A percentile compares a stretch with the other conserved stretches of the same genome.
Evolutionary conservation across 352 stramenopile species (phyloP).

Genomic region (Phytopythium chamaehyphon): DNA sequence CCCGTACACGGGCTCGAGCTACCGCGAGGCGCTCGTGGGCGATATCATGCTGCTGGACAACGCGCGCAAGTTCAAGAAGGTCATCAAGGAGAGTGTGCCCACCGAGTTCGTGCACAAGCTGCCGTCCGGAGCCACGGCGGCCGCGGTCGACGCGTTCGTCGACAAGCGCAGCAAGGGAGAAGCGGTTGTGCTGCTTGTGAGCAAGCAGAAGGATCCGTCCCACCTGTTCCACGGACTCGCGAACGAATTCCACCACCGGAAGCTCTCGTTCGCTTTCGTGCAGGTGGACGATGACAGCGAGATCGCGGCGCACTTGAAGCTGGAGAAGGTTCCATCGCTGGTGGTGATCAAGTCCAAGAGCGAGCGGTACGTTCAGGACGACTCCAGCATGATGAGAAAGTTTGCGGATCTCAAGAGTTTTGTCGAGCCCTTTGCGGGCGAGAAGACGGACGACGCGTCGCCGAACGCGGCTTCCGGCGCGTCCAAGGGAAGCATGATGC

Average conservation of each 20-base stretch:
- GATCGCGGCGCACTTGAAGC: slow-evolving; percentile 23
- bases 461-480: slow-evolving; percentile 2
- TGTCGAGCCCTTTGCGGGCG: slow-evolving; percentile 34
- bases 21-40: slow-evolving; percentile 37
- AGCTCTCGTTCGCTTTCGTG: slow-evolving; percentile 53
- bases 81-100: slow-evolving; percentile 58
- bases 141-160: slow-evolving; percentile 21
- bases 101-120: slow-evolving; percentile 46
- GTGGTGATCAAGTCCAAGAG: slow-evolving; percentile 38
- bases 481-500: slow-evolving; percentile 14
- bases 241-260: slow-evolving; percentile 45
- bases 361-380: slow-evolving; percentile 19
- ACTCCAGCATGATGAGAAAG: slow-evolving; percentile 45
- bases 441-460: slow-evolving; percentile 8
- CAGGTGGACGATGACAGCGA: slow-evolving; percentile 28
- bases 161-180: slow-evolving; percentile 8
- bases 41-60: slow-evolving; percentile 36
- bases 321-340: slow-evolving; percentile 42
- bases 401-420: slow-evolving; percentile 55
- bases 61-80: slow-evolving; percentile 48
- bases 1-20: slow-evolving; percentile 65
- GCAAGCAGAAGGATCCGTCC: slow-evolving; percentile 59
- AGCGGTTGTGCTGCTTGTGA: slow-evolving; percentile 47
- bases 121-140: slow-evolving; percentile 1
- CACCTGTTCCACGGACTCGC: slow-evolving; percentile 56